A percentile compares a stretch with the other conserved stretches of the same genome.
These are phyloP conservation scores for Fusarium brevicatenulatum DNA, from an alignment of 2,329 filamentous ascomycete genomes.

Conservation along the genomic window DNA sequence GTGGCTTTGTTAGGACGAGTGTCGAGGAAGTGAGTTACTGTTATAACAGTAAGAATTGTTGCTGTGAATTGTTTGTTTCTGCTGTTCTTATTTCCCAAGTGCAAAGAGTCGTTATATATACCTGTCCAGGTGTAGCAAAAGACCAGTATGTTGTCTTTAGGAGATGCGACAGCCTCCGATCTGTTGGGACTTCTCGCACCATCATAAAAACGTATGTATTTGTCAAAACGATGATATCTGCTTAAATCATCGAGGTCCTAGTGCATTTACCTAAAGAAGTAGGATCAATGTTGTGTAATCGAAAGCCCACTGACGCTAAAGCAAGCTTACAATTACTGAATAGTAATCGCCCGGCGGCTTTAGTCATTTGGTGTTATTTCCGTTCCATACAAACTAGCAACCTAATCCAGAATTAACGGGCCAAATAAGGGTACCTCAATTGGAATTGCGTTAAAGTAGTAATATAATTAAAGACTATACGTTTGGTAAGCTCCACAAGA, in stretches of 20 bases:
- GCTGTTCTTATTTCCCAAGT: fast-evolving
- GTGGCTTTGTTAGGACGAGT: not conserved
- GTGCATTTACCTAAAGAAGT: not conserved
- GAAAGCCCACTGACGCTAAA: not conserved
- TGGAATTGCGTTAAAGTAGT: no score
- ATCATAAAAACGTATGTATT: fast-evolving
- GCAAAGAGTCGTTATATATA: no score
- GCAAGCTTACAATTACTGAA: not conserved
- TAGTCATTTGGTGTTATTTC: not conserved
- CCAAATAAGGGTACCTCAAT: no score
- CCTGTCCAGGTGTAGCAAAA: fast-evolving
- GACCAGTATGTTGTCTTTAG: fast-evolving
- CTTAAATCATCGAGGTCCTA: fast-evolving
- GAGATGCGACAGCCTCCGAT: no score
- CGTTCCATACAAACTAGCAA: not conserved
- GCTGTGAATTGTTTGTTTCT: not conserved
- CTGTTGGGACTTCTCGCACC: fast-evolving
- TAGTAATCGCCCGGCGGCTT: not conserved
- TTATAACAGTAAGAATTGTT: not conserved
- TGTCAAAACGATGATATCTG: not conserved
- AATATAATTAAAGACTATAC: not conserved
- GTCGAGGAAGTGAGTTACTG: fast-evolving
- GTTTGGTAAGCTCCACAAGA: not conserved
- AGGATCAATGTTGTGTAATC: no score
- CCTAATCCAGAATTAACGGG: no score